These are phyloP conservation scores for Phytophthora lateralis DNA, from an alignment of 352 stramenopile species.

Conservation along the genomic window DNA sequence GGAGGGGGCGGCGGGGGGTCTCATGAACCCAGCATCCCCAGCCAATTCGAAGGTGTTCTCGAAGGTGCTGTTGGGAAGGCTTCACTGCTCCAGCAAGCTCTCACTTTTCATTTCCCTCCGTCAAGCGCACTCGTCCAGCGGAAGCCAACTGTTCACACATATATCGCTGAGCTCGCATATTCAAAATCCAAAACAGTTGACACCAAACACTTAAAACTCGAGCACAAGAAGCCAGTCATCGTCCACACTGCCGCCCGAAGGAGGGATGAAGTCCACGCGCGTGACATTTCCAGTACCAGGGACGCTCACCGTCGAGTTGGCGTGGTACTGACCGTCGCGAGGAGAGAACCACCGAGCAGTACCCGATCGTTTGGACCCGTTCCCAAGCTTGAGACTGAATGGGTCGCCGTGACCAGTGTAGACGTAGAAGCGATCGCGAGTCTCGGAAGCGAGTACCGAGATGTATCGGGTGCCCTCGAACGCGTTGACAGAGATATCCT, in stretches of 20 bases:
- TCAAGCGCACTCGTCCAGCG: too few relatives aligned
- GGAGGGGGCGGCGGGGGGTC: too few relatives aligned
- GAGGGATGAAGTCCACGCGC: slow-evolving; percentile 17
- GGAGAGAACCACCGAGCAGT: slow-evolving; percentile 17
- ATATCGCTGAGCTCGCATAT: too few relatives aligned
- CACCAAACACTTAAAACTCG: slow-evolving; percentile 10
- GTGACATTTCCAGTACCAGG: slow-evolving; percentile 5
- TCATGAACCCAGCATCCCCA: too few relatives aligned
- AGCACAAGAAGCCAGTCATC: slow-evolving; percentile 22
- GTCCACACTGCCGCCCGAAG: slow-evolving; percentile 15
- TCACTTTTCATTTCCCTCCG: too few relatives aligned
- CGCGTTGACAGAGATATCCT: slow-evolving; percentile 12
- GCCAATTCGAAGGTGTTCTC: too few relatives aligned
- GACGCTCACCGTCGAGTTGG: slow-evolving; percentile 8
- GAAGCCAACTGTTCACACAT: background rate
- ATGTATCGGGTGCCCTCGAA: slow-evolving; percentile 28
- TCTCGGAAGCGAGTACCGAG: slow-evolving; percentile 19
- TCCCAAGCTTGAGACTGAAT: slow-evolving; percentile 15
- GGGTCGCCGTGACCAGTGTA: slow-evolving; percentile 20
- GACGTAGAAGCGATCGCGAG: slow-evolving; percentile 15
- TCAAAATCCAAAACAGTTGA: slow-evolving; percentile 3
- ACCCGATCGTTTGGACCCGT: slow-evolving; percentile 1
- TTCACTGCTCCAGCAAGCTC: too few relatives aligned
- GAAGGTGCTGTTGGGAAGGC: too few relatives aligned
- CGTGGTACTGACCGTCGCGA: slow-evolving; percentile 17